Conservation (phyloP, 805 yeast genomes). For the Starmerella davenportii region DNA sequence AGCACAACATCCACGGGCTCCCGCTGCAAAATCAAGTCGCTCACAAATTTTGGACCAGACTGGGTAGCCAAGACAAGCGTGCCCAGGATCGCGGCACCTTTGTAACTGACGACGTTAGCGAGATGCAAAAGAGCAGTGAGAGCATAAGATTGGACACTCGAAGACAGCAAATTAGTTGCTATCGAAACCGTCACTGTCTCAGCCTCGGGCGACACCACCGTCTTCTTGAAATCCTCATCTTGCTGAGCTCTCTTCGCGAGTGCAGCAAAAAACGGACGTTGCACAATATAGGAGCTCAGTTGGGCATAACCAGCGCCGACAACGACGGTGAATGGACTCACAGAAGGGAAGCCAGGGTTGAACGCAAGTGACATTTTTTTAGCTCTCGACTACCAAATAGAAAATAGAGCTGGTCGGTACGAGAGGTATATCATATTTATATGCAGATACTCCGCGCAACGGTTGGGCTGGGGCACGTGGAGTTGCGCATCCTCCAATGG, state of each 20-base stretch:
- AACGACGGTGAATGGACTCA: slow-evolving; percentile 22
- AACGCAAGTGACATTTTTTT: slow-evolving; percentile 17
- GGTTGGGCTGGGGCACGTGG: no score
- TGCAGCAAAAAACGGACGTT: slow-evolving; percentile 26
- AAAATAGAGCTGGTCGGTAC: no score
- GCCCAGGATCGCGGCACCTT: slow-evolving; percentile 27
- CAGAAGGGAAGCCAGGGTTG: slow-evolving; percentile 15
- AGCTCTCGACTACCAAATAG: no score
- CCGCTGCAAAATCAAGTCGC: slow-evolving; percentile 22
- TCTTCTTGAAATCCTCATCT: slow-evolving; percentile 22
- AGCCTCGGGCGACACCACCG: slow-evolving; percentile 24
- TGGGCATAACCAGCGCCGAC: slow-evolving; percentile 27
- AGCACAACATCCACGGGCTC: slow-evolving; percentile 23
- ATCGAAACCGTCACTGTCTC: slow-evolving; percentile 23
- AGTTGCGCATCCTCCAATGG: no score
- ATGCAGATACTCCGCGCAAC: no score
- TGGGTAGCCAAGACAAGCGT: slow-evolving; percentile 24
- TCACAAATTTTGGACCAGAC: slow-evolving; percentile 23
- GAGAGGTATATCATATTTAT: no score
- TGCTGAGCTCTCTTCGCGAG: slow-evolving; percentile 24
- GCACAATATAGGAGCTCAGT: slow-evolving; percentile 21
- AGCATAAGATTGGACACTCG: slow-evolving; percentile 28
- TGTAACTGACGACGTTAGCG: slow-evolving; percentile 24
- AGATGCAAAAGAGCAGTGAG: slow-evolving; percentile 25
- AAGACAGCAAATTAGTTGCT: slow-evolving; percentile 22